phyloP scores from a whole-genome alignment of 768 basidiomycete genomes.

The Mrakia hoshinonis region DNA sequence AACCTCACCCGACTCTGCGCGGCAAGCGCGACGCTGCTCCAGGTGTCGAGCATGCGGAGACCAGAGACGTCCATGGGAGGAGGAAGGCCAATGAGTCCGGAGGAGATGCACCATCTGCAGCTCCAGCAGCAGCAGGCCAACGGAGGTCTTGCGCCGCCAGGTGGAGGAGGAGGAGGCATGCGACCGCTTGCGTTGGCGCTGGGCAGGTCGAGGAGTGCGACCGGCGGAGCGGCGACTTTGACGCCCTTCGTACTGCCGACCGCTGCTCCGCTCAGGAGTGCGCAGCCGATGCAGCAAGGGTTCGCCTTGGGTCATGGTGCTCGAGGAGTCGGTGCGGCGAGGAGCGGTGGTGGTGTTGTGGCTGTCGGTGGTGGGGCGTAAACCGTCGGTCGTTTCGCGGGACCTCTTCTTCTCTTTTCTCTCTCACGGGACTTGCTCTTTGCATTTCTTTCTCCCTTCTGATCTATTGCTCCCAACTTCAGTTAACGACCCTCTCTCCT shows the following conservation, averaged over 20 bases:
- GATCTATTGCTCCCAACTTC: no score
- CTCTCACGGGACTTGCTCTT: not conserved
- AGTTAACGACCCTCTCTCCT: no score
- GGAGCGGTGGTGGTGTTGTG: not conserved
- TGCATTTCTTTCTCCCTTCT: no score
- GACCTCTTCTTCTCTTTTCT: not conserved
- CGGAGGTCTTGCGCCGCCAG: not conserved
- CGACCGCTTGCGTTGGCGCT: constrained; percentile 25
- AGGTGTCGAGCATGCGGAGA: constrained; percentile 22
- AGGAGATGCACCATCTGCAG: not conserved
- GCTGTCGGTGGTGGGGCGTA: not conserved
- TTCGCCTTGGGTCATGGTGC: not conserved
- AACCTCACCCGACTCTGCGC: constrained; percentile 24
- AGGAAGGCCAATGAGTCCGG: not conserved
- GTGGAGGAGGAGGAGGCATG: constrained; percentile 16
- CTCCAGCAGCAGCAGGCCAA: not conserved
- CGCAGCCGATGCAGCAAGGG: constrained; percentile 9
- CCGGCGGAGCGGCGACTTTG: constrained; percentile 9
- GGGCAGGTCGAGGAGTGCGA: constrained; percentile 11
- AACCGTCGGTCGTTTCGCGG: not conserved
- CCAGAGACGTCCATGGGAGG: constrained; percentile 16
- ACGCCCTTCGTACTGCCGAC: not conserved
- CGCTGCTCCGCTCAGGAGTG: not conserved
- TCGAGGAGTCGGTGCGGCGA: not conserved
- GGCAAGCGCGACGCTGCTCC: constrained; percentile 25